Base-by-base conservation (phyloP, 2,329 filamentous ascomycete species). In the Hymenoscyphus fructigenus region DNA sequence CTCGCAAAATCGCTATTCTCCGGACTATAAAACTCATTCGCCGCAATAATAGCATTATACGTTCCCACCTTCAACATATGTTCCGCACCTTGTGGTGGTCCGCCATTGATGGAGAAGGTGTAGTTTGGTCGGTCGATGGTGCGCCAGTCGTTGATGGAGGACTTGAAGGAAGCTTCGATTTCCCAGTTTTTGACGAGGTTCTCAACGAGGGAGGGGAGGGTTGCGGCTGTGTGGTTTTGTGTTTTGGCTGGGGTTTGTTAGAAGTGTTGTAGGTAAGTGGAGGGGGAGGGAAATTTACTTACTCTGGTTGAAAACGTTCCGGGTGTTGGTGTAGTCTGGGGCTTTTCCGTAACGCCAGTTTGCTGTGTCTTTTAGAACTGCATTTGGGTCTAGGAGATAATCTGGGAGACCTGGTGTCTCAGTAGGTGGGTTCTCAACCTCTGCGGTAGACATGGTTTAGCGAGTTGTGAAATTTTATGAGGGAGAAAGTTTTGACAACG, bases 111-210 rank as follows among this genome's bases (percentile, higher is more conserved):
- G 15, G 63, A 47, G 41, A 65, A 61, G 0, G 78, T 82, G 79
- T 90, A 90, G 34, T 82, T 83, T 6, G 78, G 73, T 3, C 78
- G 79, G 74, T 89, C 85, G 69, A 90, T 82, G 1, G 88, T 90
- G 57, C 87, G 82, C 88, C 88, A 90, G 76, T 90, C 85, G 2
- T 77, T 70, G 10, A 89, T 79, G 17, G 80, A 71, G 7, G 82
- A 82, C 77, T 90, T 90, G 82, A 88, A 89, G 0, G 85, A 89
- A 0, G 88, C 88, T 75, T 90, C 88, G 60, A 90, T 84, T 75
- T 90, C 88, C 88, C 88, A 90, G 75, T 90, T 90, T 78, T 90
- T 90, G 73, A 90, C 87, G 1, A 90, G 82, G 72, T 90, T 90
- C 74, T 90, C 84, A 47, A 90, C 87, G 4, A 90, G 81, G 59